Percentiles rank a stretch among this genome's conserved stretches.
Evolutionary conservation across 306 rosid species (phyloP).

Genomic region (Inga oerstediana): DNA sequence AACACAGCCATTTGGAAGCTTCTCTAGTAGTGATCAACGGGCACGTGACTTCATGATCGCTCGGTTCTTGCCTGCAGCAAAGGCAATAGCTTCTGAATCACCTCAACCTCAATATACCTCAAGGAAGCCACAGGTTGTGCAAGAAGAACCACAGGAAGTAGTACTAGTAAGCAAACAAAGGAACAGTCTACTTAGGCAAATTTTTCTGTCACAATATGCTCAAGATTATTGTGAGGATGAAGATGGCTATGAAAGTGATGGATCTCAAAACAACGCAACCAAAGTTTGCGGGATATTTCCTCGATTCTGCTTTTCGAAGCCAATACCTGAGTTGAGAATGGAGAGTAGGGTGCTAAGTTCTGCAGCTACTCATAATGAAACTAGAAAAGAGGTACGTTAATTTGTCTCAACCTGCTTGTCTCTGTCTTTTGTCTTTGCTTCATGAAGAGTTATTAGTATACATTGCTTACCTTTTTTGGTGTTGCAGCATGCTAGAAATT

Average conservation of each 20-base stretch:
- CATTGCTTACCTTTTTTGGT: conserved; percentile 20
- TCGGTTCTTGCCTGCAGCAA: conserved; percentile 91
- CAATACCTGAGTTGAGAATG: conserved; percentile 65
- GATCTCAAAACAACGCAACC: conserved; percentile 46
- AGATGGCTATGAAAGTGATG: conserved; percentile 47
- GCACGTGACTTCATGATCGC: conserved; percentile 86
- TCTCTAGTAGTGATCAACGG: conserved; percentile 63
- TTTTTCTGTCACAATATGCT: conserved; percentile 45
- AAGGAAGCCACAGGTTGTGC: conserved; percentile 52
- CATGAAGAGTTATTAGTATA: conserved; percentile 20
- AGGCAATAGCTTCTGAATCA: conserved; percentile 86
- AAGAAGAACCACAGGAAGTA: conserved; percentile 54
- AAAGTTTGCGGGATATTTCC: conserved; percentile 68
- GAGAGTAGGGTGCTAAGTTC: conserved; percentile 41
- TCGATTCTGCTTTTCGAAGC: conserved; percentile 66
- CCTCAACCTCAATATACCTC: conserved; percentile 62
- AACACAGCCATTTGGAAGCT: conserved; percentile 46
- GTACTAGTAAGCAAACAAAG: conserved; percentile 37
- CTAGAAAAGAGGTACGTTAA: conserved; percentile 48
- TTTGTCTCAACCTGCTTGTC: conserved; percentile 6
- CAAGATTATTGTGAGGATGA: conserved; percentile 59
- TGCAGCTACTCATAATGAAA: conserved; percentile 54
- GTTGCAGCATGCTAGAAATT: conserved; percentile 52
- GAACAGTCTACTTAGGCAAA: conserved; percentile 41
- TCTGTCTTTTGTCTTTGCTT: conserved; percentile 12